Evolutionary conservation across 352 stramenopile genomes (phyloP).

Genomic region (Pythium pectinolyticum): DNA sequence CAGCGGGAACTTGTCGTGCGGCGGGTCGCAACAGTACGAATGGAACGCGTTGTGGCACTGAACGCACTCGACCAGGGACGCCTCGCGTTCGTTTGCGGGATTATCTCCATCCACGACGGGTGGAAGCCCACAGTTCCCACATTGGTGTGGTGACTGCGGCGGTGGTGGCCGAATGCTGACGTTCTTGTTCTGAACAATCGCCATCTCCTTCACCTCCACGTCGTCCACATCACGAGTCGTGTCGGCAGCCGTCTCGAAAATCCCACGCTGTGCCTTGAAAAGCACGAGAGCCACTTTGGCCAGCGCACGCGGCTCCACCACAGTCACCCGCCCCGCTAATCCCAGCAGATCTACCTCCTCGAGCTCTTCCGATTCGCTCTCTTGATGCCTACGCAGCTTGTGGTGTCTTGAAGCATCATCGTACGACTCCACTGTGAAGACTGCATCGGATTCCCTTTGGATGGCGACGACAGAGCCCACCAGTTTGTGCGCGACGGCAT

Average conservation of each 20-base stretch:
- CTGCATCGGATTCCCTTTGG: background rate
- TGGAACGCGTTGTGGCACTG: constrained; percentile 63
- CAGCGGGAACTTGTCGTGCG: constrained; percentile 56
- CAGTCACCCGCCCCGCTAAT: background rate
- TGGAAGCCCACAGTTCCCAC: constrained; percentile 20
- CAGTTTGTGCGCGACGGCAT: constrained; percentile 5
- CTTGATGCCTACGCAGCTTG: background rate
- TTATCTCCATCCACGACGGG: constrained; percentile 23
- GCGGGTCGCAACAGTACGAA: constrained; percentile 74
- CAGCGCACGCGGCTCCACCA: constrained; percentile 4
- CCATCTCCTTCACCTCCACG: constrained; percentile 9
- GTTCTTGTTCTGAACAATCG: constrained; percentile 6
- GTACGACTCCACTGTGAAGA: constrained; percentile 7
- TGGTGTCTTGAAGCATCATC: background rate
- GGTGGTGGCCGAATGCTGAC: constrained; percentile 11
- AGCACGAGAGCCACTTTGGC: constrained; percentile 15
- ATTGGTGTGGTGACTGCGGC: background rate
- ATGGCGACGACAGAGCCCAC: constrained; percentile 5
- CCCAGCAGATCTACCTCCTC: background rate
- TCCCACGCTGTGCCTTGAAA: constrained; percentile 16
- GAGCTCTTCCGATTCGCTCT: constrained; percentile 4
- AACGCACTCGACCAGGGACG: constrained; percentile 46
- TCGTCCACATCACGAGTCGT: background rate
- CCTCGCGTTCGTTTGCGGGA: background rate
- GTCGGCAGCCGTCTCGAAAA: background rate